These are phyloP conservation scores for Phytophthora idaei DNA, from an alignment of 352 stramenopile genomes.

Conservation along the genomic window DNA sequence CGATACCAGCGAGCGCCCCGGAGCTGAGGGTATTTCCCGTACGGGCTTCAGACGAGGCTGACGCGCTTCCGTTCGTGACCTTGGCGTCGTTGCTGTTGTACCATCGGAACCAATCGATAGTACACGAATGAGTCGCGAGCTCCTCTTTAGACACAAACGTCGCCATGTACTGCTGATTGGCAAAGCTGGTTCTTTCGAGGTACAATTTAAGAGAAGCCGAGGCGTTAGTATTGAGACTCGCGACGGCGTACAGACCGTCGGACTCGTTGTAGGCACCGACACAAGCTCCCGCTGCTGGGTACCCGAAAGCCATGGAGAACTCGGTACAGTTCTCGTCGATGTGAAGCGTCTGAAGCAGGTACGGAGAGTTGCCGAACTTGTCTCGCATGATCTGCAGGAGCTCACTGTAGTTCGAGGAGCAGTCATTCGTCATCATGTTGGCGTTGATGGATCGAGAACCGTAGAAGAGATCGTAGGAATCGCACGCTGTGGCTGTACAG, in stretches of 20 bases:
- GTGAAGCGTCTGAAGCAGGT: constrained; percentile 26
- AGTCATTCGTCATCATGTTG: constrained; percentile 36
- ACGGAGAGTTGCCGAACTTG: constrained; percentile 32
- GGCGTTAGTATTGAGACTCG: constrained; percentile 16
- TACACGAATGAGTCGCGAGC: constrained; percentile 22
- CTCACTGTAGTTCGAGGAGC: constrained; percentile 17
- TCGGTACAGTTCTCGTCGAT: constrained; percentile 31
- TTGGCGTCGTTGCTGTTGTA: constrained; percentile 34
- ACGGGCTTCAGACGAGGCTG: neutral
- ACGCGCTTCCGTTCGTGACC: neutral
- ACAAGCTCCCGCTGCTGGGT: constrained; percentile 25
- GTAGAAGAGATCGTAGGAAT: constrained; percentile 15
- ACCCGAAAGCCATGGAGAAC: constrained; percentile 25
- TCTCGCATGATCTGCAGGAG: constrained; percentile 21
- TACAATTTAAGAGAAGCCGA: constrained; percentile 24
- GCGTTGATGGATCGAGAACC: constrained; percentile 21
- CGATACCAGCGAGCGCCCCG: constrained; percentile 24
- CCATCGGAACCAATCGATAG: constrained; percentile 26
- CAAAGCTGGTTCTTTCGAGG: constrained; percentile 24
- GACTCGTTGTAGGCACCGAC: constrained; percentile 35
- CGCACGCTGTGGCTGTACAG: constrained; percentile 15
- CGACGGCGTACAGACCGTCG: constrained; percentile 22
- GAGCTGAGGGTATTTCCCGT: constrained; percentile 4
- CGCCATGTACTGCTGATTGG: constrained; percentile 23
- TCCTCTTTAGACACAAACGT: constrained; percentile 17